These are phyloP conservation scores for Cardamine resedifolia DNA, from an alignment of 345 rosid genomes.

Conservation along the genomic window DNA sequence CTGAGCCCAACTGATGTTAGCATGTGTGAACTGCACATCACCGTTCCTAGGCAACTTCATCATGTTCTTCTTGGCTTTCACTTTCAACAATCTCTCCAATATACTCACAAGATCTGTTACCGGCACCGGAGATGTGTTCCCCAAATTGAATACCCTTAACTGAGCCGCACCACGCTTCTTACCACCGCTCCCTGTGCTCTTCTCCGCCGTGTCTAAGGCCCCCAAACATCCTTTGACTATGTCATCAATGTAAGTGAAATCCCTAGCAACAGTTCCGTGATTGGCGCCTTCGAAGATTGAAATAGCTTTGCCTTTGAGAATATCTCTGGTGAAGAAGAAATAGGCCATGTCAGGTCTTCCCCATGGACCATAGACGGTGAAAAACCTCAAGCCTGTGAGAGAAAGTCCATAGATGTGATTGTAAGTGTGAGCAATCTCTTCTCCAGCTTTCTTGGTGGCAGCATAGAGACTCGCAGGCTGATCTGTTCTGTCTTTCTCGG, in stretches of 20 bases:
- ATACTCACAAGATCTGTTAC: slow-evolving; percentile 73
- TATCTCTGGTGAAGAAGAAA: slow-evolving; percentile 54
- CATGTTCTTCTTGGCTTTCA: slow-evolving; percentile 74
- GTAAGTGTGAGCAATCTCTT: slow-evolving; percentile 85
- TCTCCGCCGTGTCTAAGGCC: slow-evolving; percentile 79
- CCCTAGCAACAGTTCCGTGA: slow-evolving; percentile 46
- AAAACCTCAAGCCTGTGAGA: slow-evolving; percentile 49
- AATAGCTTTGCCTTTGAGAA: slow-evolving; percentile 47
- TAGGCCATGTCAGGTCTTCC: slow-evolving; percentile 61
- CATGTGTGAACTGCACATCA: slow-evolving; percentile 92
- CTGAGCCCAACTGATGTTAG: slow-evolving; percentile 73
- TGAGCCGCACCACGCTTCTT: slow-evolving; percentile 88
- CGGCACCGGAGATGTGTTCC: slow-evolving; percentile 89
- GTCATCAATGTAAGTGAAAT: slow-evolving; percentile 71
- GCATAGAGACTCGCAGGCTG: slow-evolving; percentile 87
- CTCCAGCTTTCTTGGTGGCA: slow-evolving; percentile 68
- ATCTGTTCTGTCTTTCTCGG: slow-evolving; percentile 74
- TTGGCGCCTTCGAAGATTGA: slow-evolving; percentile 44
- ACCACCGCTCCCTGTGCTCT: slow-evolving; percentile 89
- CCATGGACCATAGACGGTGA: slow-evolving; percentile 59
- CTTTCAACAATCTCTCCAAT: slow-evolving; percentile 77
- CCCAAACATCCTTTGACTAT: slow-evolving; percentile 85
- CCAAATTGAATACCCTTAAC: slow-evolving; percentile 80
- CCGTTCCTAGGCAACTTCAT: slow-evolving; percentile 84
- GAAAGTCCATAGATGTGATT: slow-evolving; percentile 76